Conservation (phyloP, 2,329 filamentous ascomycete genomes). For the Claviceps quebecensis region DNA sequence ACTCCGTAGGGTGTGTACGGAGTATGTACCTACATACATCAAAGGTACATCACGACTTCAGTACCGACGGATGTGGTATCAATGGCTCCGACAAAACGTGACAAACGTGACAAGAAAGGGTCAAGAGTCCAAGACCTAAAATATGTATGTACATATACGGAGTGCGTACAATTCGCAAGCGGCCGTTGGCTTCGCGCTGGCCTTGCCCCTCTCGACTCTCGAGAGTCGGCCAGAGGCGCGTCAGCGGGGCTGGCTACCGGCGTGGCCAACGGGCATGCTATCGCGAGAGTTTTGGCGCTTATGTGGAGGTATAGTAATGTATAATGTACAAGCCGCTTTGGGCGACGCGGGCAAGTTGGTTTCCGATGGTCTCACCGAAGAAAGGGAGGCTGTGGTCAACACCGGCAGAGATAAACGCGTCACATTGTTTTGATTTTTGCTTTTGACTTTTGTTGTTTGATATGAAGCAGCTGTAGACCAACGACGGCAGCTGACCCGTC, state of each 20-base stretch:
- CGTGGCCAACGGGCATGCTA: not conserved
- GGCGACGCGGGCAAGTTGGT: not conserved
- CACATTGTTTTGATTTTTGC: not conserved
- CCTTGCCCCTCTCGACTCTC: not conserved
- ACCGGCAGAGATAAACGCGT: not conserved
- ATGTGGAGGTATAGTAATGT: no score
- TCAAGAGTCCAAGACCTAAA: not conserved
- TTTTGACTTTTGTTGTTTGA: not conserved
- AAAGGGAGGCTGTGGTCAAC: constrained; percentile 2
- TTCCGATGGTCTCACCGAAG: not conserved
- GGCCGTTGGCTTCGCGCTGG: not conserved
- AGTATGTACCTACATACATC: no score
- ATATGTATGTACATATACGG: no score
- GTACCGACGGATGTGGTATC: not conserved
- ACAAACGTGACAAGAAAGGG: not conserved
- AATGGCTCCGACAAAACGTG: not conserved
- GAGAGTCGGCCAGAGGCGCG: constrained; percentile 1
- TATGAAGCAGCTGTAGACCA: constrained; percentile 1
- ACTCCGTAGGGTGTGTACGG: not conserved
- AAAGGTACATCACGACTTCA: not conserved
- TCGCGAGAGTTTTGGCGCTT: not conserved
- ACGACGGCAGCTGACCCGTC: not conserved
- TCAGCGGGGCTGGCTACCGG: constrained; percentile 2
- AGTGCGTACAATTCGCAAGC: not conserved
- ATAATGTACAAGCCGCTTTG: not conserved